Conservation (phyloP, 129 eudicot species). For the Kitagawia praeruptora region DNA sequence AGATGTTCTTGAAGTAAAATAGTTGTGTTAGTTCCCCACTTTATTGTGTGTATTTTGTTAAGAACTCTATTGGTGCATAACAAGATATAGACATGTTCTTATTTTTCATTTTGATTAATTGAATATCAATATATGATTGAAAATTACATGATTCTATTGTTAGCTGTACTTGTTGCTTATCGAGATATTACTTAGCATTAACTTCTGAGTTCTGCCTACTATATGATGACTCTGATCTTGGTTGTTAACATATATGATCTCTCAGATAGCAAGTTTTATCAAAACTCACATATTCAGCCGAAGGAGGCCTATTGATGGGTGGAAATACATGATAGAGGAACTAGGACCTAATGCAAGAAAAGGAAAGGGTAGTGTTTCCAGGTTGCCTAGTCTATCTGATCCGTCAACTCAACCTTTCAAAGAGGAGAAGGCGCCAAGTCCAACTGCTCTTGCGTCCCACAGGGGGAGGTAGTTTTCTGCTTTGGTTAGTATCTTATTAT, state of each 20-base stretch:
- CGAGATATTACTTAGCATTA: not conserved
- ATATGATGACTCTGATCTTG: not conserved
- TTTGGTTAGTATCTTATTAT: not conserved
- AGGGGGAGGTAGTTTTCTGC: slow-evolving; percentile 34
- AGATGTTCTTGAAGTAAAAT: not conserved
- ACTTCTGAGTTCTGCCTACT: not conserved
- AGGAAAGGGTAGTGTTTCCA: slow-evolving; percentile 76
- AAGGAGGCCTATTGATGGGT: slow-evolving; percentile 94
- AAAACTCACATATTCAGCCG: slow-evolving; percentile 94
- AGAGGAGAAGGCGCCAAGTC: slow-evolving; percentile 49
- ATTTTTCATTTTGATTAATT: not conserved
- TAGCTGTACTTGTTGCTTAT: not conserved
- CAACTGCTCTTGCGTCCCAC: slow-evolving; percentile 16
- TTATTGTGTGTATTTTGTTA: not conserved
- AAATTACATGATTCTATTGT: not conserved
- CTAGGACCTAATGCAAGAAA: slow-evolving; percentile 89
- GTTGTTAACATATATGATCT: not conserved
- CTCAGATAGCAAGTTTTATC: slow-evolving; percentile 93
- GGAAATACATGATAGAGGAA: slow-evolving; percentile 97
- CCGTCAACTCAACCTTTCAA: slow-evolving; percentile 76
- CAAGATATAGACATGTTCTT: not conserved
- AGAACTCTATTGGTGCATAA: not conserved
- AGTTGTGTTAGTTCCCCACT: not conserved
- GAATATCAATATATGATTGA: not conserved
- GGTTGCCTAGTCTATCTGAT: slow-evolving; percentile 85